These are phyloP conservation scores for Trichophaea hybrida DNA, from an alignment of 2,329 filamentous ascomycete genomes.

Conservation along the genomic window DNA sequence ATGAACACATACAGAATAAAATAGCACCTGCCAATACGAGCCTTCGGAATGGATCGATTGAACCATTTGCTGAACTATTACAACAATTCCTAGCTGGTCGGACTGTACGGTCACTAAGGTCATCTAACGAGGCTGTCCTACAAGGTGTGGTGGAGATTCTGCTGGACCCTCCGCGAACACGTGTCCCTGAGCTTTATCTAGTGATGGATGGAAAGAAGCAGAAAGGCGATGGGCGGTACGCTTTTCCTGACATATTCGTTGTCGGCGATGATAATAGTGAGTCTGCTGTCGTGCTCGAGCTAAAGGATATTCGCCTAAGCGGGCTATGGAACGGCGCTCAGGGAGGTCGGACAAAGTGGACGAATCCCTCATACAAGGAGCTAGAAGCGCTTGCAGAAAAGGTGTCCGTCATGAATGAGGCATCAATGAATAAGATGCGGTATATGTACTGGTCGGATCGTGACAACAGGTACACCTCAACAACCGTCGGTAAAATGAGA, in stretches of 20 bases:
- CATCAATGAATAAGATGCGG: background rate
- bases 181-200: background rate
- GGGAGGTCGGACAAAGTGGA: background rate
- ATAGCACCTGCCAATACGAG: background rate
- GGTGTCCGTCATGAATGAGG: background rate
- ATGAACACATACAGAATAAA: background rate
- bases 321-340: background rate
- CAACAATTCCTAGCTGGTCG: background rate
- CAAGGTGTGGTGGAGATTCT: background rate
- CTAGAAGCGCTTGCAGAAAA: background rate
- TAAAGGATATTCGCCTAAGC: background rate
- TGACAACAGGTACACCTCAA: background rate
- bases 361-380: background rate
- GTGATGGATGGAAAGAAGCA: background rate
- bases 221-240: background rate
- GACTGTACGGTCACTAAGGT: background rate
- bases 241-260: background rate
- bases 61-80: background rate
- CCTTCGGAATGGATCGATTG: background rate
- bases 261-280: background rate
- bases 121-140: background rate
- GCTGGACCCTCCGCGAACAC: background rate
- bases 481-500: background rate
- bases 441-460: background rate
- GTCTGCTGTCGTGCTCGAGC: background rate